Evolutionary conservation across 2,329 filamentous ascomycete genomes (phyloP).

Genomic region (Orbilia ellipsospora): DNA sequence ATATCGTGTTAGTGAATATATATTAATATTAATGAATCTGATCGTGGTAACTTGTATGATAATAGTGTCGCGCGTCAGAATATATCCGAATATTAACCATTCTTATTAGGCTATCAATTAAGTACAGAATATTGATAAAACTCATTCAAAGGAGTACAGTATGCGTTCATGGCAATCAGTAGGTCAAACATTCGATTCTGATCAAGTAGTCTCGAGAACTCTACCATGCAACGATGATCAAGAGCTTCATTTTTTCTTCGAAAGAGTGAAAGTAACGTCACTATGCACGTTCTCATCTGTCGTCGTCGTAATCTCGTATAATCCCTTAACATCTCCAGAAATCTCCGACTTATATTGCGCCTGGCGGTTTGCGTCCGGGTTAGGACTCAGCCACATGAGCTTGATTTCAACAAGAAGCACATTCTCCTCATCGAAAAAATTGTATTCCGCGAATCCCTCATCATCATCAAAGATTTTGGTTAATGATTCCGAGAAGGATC

Average conservation of each 20-base stretch:
- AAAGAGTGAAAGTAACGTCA: constrained; percentile 37
- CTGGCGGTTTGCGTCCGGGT: constrained; percentile 1
- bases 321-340: constrained; percentile 15
- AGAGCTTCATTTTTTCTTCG: constrained; percentile 16
- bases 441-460: constrained; percentile 31
- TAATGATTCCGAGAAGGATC: constrained; percentile 26
- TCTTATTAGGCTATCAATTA: background rate
- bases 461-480: constrained; percentile 7
- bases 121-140: no score
- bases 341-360: constrained; percentile 25
- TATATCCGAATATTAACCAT: background rate
- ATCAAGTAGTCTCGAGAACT: no score
- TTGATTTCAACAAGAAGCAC: constrained; percentile 31
- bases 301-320: constrained; percentile 35
- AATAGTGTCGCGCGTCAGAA: no score
- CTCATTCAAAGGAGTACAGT: no score
- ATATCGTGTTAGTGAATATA: background rate
- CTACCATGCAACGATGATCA: no score
- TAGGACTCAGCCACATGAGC: constrained; percentile 34
- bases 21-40: no score
- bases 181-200: no score
- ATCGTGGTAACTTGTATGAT: no score
- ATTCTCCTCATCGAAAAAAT: constrained; percentile 38
- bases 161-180: no score
- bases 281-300: constrained; percentile 5